A percentile compares a stretch with the other conserved stretches of the same genome.
Evolutionary conservation across 2,329 filamentous ascomycete genomes (phyloP).

Genomic region (Podosphaera xanthii): DNA sequence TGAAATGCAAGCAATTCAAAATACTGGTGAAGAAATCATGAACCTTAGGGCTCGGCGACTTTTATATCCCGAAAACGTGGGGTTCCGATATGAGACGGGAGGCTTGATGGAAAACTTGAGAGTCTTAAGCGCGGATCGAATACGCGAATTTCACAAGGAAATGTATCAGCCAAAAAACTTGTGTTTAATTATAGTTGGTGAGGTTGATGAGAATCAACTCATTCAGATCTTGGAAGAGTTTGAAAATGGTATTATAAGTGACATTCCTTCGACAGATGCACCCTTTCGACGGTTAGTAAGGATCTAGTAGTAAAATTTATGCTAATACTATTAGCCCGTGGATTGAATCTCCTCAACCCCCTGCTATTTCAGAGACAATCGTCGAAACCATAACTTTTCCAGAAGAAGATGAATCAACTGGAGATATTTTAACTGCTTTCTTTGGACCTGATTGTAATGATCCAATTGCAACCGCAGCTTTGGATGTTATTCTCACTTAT

Average conservation of each 20-base stretch:
- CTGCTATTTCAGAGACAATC: conserved; percentile 45
- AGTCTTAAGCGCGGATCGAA: conserved; percentile 66
- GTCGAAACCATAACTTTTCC: conserved; percentile 74
- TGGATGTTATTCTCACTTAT: conserved; percentile 65
- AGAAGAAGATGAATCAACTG: conserved; percentile 84
- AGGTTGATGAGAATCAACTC: conserved; percentile 63
- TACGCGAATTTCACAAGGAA: conserved; percentile 78
- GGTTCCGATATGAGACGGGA: conserved; percentile 94
- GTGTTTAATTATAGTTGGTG: conserved; percentile 75
- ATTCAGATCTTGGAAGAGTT: conserved; percentile 67
- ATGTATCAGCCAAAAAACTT: conserved; percentile 98
- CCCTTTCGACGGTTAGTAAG: conserved; percentile 39
- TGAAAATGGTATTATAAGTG: conserved; percentile 63
- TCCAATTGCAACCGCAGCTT: conserved; percentile 40
- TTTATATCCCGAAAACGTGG: conserved; percentile 70
- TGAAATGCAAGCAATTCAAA: conserved; percentile 93
- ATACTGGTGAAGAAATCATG: conserved; percentile 66
- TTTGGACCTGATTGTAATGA: conserved; percentile 69
- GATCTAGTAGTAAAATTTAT: neutral
- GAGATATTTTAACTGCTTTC: conserved; percentile 69
- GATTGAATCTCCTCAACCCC: conserved; percentile 67
- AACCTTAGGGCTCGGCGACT: conserved; percentile 58
- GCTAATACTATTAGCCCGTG: conserved; percentile 35
- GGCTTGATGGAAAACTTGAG: conserved; percentile 86
- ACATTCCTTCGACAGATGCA: conserved; percentile 51